A percentile compares a stretch with the other conserved stretches of the same genome.
These are phyloP conservation scores for Acidomyces sp. DNA, from an alignment of 495 filamentous ascomycete species.

Conservation along the genomic window DNA sequence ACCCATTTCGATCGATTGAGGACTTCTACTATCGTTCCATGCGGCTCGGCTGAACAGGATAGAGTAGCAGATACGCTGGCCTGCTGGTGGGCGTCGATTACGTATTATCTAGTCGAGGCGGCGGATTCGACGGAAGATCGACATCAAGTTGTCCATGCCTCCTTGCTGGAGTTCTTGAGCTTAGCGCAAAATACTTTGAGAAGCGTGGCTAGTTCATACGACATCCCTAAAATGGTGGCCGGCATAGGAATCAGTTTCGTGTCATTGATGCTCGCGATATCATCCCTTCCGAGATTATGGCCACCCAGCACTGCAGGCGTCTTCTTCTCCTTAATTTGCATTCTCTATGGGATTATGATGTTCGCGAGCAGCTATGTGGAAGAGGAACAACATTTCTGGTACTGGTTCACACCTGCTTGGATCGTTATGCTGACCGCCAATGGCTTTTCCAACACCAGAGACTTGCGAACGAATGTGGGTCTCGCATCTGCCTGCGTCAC, in stretches of 20 bases:
- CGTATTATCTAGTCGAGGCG: background rate
- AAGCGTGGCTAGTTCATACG: conserved; percentile 81
- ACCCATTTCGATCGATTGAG: background rate
- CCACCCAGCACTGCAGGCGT: conserved; percentile 16
- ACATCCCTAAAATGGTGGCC: conserved; percentile 45
- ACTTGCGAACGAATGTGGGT: background rate
- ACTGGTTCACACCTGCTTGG: conserved; percentile 77
- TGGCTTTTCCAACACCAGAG: background rate
- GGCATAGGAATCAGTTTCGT: conserved; percentile 40
- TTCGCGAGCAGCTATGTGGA: conserved; percentile 96
- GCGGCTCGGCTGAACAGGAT: background rate
- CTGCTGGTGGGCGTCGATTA: background rate
- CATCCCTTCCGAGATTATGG: conserved; percentile 6
- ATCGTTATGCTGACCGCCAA: conserved; percentile 30
- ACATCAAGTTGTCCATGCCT: conserved; percentile 21
- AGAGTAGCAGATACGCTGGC: background rate
- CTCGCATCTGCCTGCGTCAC: conserved; percentile 26
- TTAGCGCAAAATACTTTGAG: conserved; percentile 64
- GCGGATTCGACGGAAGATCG: background rate
- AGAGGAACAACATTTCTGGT: conserved; percentile 98
- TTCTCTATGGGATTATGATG: conserved; percentile 74
- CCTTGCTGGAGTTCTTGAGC: conserved; percentile 43
- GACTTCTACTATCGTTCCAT: background rate
- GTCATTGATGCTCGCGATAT: conserved; percentile 25
- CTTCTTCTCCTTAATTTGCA: conserved; percentile 31